Conservation (phyloP, 2,329 filamentous ascomycete genomes). For the Sporothrix variecibatus region DNA sequence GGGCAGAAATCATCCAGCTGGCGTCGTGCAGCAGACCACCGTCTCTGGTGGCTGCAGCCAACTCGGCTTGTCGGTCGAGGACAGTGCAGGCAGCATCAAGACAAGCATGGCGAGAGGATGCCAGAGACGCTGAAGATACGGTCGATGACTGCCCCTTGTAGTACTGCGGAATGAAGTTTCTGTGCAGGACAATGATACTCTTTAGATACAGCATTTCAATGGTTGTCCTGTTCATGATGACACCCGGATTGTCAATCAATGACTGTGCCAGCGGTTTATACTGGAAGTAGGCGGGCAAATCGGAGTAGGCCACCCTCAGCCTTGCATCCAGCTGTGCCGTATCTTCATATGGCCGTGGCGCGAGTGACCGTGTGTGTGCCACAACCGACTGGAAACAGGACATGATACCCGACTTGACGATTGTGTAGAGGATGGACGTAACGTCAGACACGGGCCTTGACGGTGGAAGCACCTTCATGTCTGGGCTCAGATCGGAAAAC, state of each 20-base stretch:
- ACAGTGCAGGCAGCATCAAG: conserved; percentile 35
- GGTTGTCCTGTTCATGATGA: conserved; percentile 36
- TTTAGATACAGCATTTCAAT: conserved; percentile 40
- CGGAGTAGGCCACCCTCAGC: conserved; percentile 29
- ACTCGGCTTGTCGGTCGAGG: conserved; percentile 36
- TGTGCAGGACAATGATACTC: conserved; percentile 39
- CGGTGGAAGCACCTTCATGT: conserved; percentile 37
- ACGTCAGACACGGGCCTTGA: conserved; percentile 28
- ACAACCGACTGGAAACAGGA: conserved; percentile 16
- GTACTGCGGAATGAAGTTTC: conserved; percentile 33
- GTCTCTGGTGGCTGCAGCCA: conserved; percentile 39
- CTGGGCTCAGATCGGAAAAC: conserved; percentile 43
- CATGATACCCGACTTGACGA: conserved; percentile 37
- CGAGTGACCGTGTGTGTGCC: conserved; percentile 12
- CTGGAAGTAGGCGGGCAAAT: conserved; percentile 34
- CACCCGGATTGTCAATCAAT: conserved; percentile 34
- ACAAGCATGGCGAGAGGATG: conserved; percentile 28
- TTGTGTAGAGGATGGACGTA: conserved; percentile 34
- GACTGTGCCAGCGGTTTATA: conserved; percentile 35
- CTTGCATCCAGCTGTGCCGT: conserved; percentile 6
- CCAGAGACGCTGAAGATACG: background rate
- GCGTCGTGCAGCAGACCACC: conserved; percentile 49
- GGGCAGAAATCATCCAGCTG: conserved; percentile 48
- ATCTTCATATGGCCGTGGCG: background rate
- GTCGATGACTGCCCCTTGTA: background rate